Conservation (phyloP, 1,139 yeast species). For the Debaryomyces subglobosus region DNA sequence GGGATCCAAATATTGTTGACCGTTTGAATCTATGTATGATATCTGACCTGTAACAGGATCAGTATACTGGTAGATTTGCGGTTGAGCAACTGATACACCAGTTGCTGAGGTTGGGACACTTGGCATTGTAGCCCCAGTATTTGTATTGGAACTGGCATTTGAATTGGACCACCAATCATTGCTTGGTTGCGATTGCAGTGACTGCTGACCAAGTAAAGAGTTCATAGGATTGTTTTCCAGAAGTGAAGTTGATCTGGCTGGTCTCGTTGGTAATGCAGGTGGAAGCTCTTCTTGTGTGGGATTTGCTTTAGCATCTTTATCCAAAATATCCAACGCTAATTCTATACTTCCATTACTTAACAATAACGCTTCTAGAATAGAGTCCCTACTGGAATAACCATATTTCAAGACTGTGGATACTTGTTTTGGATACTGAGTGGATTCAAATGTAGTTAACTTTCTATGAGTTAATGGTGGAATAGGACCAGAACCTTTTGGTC, state of each 20-base stretch:
- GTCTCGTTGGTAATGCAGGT: slow-evolving; percentile 54
- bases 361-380: slow-evolving; percentile 53
- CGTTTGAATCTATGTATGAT: slow-evolving; percentile 60
- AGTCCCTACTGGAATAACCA: slow-evolving; percentile 53
- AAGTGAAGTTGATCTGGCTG: slow-evolving; percentile 21
- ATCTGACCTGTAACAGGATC: slow-evolving; percentile 64
- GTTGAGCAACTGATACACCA: slow-evolving; percentile 22
- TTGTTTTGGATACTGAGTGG: slow-evolving; percentile 41
- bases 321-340: slow-evolving; percentile 50
- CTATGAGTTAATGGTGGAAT: slow-evolving; percentile 46
- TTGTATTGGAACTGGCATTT: slow-evolving; percentile 11
- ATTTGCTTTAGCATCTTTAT: slow-evolving; percentile 41
- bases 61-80: slow-evolving; percentile 59
- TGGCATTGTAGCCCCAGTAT: slow-evolving; percentile 17
- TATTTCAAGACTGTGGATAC: slow-evolving; percentile 41
- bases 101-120: slow-evolving; percentile 21
- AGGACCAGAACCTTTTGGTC: slow-evolving; percentile 10
- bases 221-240: slow-evolving; percentile 23
- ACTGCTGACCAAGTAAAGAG: slow-evolving; percentile 16
- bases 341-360: slow-evolving; percentile 52
- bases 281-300: slow-evolving; percentile 41
- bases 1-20: slow-evolving; percentile 63
- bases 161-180: slow-evolving; percentile 32
- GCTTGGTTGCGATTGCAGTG: slow-evolving; percentile 18
- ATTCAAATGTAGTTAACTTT: slow-evolving; percentile 46